A percentile compares a stretch with the other conserved stretches of the same genome.
These are phyloP conservation scores for Amphirosellinia nigrospora DNA, from an alignment of 495 filamentous ascomycete genomes.

Conservation along the genomic window DNA sequence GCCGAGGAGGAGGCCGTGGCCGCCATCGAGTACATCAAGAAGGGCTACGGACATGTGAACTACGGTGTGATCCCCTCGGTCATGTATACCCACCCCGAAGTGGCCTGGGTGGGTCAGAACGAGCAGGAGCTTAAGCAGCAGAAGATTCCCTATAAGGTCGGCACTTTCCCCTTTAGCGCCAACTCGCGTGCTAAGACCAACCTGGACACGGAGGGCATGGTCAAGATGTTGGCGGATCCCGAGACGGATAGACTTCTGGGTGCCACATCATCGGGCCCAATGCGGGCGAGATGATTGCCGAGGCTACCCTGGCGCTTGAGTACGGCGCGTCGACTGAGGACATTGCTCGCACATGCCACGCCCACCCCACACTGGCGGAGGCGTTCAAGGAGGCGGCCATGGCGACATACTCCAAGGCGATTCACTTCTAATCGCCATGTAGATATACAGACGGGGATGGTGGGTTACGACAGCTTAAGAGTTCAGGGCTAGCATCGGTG, in stretches of 20 bases:
- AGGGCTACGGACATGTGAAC: slow-evolving; percentile 98
- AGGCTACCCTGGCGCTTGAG: slow-evolving; percentile 93
- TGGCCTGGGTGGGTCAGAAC: slow-evolving; percentile 97
- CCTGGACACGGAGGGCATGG: slow-evolving; percentile 92
- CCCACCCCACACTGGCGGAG: slow-evolving; percentile 94
- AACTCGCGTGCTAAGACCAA: slow-evolving; percentile 99
- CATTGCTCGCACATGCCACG: slow-evolving; percentile 93
- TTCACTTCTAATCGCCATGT: slow-evolving; percentile 78
- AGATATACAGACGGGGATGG: slow-evolving; percentile 37
- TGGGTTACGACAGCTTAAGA: slow-evolving; percentile 15
- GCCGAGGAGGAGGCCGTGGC: slow-evolving; percentile 98
- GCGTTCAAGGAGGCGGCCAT: slow-evolving; percentile 99
- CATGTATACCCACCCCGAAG: slow-evolving; percentile 99
- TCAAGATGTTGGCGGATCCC: slow-evolving; percentile 96
- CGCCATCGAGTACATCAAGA: slow-evolving; percentile 93
- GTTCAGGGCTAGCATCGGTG: slow-evolving; percentile 39
- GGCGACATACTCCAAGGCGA: slow-evolving; percentile 94
- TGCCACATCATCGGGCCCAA: slow-evolving; percentile 96
- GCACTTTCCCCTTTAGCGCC: slow-evolving; percentile 94
- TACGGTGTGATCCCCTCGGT: slow-evolving; percentile 97
- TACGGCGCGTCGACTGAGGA: slow-evolving; percentile 96
- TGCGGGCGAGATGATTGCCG: slow-evolving; percentile 99
- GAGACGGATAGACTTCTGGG: slow-evolving; percentile 93
- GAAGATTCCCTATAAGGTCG: slow-evolving; percentile 87
- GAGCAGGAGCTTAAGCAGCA: slow-evolving; percentile 93